Conservation (phyloP, 169 alveolate species). For the Neospora caninum region DNA sequence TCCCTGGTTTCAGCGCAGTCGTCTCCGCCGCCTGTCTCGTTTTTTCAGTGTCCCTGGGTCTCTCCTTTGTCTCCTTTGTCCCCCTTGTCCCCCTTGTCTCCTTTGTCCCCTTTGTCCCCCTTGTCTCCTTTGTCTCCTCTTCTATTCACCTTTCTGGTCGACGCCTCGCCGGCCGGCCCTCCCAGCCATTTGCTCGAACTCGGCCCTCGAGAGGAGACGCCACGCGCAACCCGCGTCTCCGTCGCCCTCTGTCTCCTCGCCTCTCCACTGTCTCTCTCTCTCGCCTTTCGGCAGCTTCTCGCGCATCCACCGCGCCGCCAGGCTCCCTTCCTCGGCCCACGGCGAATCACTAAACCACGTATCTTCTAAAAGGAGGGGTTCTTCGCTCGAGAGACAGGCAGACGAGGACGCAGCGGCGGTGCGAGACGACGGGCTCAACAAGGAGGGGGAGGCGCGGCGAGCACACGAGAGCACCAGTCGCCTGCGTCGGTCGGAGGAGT, state of each 20-base stretch:
- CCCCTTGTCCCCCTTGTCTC: too few species aligned
- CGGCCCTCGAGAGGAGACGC: constrained; percentile 4
- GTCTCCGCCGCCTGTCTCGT: too few species aligned
- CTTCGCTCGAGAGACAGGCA: not conserved
- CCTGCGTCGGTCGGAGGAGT: not conserved
- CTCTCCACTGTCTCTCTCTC: not conserved
- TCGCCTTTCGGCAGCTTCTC: not conserved
- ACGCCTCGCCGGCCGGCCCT: constrained; percentile 30
- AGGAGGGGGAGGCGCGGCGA: not conserved
- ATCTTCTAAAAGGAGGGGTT: not conserved
- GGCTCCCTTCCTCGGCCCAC: not conserved
- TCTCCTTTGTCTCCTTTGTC: too few species aligned
- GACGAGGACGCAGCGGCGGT: not conserved
- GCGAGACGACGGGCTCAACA: not conserved
- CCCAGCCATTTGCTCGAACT: constrained; percentile 44
- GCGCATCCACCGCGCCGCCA: not conserved
- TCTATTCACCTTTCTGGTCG: not conserved
- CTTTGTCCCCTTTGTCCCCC: too few species aligned
- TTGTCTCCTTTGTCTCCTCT: too few species aligned
- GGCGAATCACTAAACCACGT: not conserved
- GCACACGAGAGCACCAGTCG: not conserved
- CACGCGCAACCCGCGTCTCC: not conserved
- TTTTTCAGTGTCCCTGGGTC: too few species aligned
- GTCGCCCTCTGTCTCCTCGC: not conserved
- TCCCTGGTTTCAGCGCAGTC: too few species aligned